Conservation (phyloP, 768 basidiomycete species). For the Lactarius pseudohatsudake region DNA sequence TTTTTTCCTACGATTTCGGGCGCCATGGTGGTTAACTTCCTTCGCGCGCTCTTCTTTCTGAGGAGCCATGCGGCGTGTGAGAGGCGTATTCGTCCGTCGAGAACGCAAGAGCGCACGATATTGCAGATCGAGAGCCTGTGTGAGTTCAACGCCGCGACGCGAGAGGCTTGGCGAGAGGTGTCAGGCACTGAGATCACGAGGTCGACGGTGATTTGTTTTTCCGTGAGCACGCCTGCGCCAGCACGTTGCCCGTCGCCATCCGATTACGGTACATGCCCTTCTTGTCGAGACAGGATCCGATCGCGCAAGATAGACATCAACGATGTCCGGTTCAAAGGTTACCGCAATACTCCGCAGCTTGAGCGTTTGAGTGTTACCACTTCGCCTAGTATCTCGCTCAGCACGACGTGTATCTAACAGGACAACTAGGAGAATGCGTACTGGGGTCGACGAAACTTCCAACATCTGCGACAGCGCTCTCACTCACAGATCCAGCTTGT, state of each 20-base stretch:
- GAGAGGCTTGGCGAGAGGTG: constrained; percentile 71
- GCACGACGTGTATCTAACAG: not conserved
- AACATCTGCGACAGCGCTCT: constrained; percentile 95
- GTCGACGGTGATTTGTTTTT: constrained; percentile 72
- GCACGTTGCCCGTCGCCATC: constrained; percentile 98
- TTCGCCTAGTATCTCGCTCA: constrained; percentile 59
- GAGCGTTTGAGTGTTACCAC: constrained; percentile 83
- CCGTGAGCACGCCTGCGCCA: constrained; percentile 72
- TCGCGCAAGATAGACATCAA: constrained; percentile 87
- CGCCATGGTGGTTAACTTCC: constrained; percentile 98
- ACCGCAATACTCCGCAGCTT: constrained; percentile 69
- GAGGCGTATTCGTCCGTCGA: not conserved
- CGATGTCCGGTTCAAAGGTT: constrained; percentile 85
- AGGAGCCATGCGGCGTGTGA: not conserved
- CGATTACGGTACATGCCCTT: constrained; percentile 96
- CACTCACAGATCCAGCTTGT: constrained; percentile 89
- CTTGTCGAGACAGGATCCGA: constrained; percentile 98
- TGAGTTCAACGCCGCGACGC: constrained; percentile 66
- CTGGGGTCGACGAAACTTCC: constrained; percentile 88
- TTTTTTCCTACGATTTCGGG: constrained; percentile 84
- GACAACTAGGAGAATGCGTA: constrained; percentile 34
- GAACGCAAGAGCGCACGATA: not conserved
- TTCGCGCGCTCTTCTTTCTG: constrained; percentile 90
- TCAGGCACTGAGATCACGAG: constrained; percentile 99
- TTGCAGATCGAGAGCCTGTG: constrained; percentile 80